Evolutionary conservation across 2,329 filamentous ascomycete genomes (phyloP).

Genomic region (Aureobasidium sp.): DNA sequence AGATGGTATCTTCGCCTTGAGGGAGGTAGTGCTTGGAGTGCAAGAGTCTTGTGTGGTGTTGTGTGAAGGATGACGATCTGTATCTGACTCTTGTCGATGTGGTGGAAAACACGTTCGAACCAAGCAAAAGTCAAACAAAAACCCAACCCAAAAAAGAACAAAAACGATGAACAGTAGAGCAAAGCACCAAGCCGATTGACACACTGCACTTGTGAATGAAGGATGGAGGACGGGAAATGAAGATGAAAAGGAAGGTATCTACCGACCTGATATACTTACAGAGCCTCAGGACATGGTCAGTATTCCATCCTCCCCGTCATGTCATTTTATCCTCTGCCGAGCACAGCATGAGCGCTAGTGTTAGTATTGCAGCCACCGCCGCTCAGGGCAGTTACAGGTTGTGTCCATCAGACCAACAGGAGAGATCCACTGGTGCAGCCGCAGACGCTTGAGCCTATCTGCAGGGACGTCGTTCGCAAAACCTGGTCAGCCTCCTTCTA

Average conservation of each 20-base stretch:
- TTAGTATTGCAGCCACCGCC: not conserved
- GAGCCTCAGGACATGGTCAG: not conserved
- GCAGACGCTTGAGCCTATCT: slow-evolving; percentile 8
- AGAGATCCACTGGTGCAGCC: not conserved
- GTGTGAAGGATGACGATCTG: not conserved
- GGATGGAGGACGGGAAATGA: not conserved
- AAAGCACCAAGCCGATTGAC: not conserved
- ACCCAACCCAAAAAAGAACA: not conserved
- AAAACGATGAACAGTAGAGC: not conserved
- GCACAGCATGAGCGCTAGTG: not conserved
- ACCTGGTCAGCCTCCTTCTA: slow-evolving; percentile 7
- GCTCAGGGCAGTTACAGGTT: slow-evolving; percentile 4
- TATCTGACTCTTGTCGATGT: not conserved
- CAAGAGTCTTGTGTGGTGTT: no score
- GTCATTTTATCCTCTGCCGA: not conserved
- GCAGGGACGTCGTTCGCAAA: slow-evolving; percentile 6
- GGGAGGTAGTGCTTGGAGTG: not conserved
- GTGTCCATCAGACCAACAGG: not conserved
- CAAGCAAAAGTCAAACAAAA: not conserved
- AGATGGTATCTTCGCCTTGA: not conserved
- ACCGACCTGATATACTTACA: slow-evolving; percentile 3
- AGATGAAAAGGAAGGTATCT: not conserved
- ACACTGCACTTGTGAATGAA: not conserved
- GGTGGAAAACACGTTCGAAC: not conserved
- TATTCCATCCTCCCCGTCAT: not conserved